phyloP scores from a whole-genome alignment of 2,329 filamentous ascomycete genomes.

The Tolypocladium guangdongense region DNA sequence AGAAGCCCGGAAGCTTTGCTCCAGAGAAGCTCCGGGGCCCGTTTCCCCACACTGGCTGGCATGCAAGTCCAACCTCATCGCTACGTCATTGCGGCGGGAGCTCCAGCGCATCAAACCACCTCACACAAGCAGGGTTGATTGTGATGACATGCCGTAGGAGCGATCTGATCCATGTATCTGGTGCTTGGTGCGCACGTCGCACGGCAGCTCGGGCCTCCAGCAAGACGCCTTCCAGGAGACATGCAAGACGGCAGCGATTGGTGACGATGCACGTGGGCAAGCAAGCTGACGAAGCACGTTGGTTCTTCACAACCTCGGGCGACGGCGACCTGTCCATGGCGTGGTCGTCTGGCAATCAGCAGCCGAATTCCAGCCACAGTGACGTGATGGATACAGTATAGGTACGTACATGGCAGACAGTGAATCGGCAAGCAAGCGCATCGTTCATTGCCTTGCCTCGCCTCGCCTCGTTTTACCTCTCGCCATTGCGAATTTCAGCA shows the following conservation, averaged over 20 bases:
- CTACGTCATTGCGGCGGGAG: conserved; percentile 12
- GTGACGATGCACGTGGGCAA: too few species aligned
- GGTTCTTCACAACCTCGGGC: background rate
- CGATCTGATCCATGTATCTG: background rate
- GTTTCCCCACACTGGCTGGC: background rate
- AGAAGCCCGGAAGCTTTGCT: background rate
- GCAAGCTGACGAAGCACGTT: too few species aligned
- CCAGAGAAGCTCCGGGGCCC: background rate
- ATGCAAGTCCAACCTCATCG: background rate
- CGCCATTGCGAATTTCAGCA: background rate
- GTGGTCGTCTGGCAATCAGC: background rate
- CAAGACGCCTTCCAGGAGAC: background rate
- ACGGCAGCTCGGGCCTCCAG: background rate
- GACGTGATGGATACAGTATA: conserved; percentile 7
- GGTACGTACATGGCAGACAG: background rate
- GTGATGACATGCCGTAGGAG: too few species aligned
- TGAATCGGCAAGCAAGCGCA: background rate
- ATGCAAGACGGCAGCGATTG: too few species aligned
- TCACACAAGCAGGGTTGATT: too few species aligned
- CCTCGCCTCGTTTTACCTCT: background rate
- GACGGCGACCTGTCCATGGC: background rate
- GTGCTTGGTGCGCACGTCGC: background rate
- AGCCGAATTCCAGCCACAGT: conserved; percentile 2
- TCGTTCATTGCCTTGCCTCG: background rate
- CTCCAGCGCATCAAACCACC: too few species aligned